Percentiles rank a stretch among this genome's conserved stretches.
Conservation (phyloP, 1,284 basidiomycete genomes). For the Ganoderma boninense region DNA sequence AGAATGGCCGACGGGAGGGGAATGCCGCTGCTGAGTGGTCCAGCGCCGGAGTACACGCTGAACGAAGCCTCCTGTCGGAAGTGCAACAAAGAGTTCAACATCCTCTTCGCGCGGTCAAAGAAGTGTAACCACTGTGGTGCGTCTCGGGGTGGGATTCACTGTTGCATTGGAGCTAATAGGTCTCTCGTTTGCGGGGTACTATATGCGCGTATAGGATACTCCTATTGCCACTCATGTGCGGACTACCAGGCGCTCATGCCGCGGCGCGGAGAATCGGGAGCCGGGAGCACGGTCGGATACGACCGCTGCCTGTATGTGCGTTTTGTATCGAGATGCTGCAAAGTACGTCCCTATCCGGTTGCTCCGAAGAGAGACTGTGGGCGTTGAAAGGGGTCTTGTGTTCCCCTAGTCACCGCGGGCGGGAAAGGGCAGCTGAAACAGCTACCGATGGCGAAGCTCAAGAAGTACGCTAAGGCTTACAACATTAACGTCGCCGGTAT, state of each 20-base stretch:
- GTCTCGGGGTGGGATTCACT: constrained; percentile 34
- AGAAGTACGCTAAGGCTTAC: constrained; percentile 74
- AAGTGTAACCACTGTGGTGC: constrained; percentile 81
- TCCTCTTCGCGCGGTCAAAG: constrained; percentile 68
- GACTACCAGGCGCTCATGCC: constrained; percentile 82
- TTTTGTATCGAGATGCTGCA: constrained; percentile 76
- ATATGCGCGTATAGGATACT: constrained; percentile 57
- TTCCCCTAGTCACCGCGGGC: constrained; percentile 68
- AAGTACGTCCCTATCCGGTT: constrained; percentile 53
- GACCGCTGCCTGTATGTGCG: constrained; percentile 70
- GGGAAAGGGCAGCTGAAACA: constrained; percentile 61
- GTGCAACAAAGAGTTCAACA: constrained; percentile 78
- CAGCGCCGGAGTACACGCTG: constrained; percentile 44
- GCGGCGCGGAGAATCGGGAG: constrained; percentile 39
- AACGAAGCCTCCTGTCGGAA: constrained; percentile 66
- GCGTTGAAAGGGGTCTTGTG: constrained; percentile 19
- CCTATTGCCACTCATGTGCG: constrained; percentile 74
- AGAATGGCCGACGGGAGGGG: constrained; percentile 47
- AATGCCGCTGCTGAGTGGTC: constrained; percentile 75
- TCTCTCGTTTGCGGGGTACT: constrained; percentile 9
- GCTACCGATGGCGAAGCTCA: constrained; percentile 65
- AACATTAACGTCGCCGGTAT: constrained; percentile 67
- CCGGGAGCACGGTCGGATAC: constrained; percentile 60
- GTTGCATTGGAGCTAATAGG: neutral
- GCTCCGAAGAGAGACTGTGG: neutral